Base-by-base conservation (phyloP, 257 asterid species). In the Solanum chiquidenum region DNA sequence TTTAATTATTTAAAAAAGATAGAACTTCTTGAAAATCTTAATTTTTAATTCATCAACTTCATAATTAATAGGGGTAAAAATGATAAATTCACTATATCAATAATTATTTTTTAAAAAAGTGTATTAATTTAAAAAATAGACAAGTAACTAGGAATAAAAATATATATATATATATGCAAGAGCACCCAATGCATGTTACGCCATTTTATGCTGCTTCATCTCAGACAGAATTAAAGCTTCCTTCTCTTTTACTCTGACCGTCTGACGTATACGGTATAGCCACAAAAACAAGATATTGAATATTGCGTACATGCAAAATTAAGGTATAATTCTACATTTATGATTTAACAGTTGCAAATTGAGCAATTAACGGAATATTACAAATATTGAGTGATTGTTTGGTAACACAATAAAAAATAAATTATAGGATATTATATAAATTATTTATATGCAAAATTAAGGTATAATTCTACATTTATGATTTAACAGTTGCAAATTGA, bases 171-270 rank as follows among this genome's bases (percentile, higher is more conserved):
- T 44, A 55, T 76, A 2, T 25, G 35, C 29, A 25, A 6, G 34
- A 44, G 84, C 84, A 44, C 84, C n/a, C 5, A 18, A 9, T 18
- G 12, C 31, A n/a, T 13, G 55, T 5, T 69, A 71, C 80, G 55
- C 89, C 86, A 88, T 92, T 91, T 90, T 92, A 23, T 95, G 97
- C 95, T 92, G 86, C 94, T 89, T 52, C 76, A 86, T 86, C 84
- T 90, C 93, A 88, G 94, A 94, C 94, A 92, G 87, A 87, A 88
- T 69, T 69, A 13, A 6, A 69, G 38, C 11, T 14, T 31, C n/a
- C 12, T 29, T 69, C 38, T 14, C 38, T 69, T 69, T 29, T 13
- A 69, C 75, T 46, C 58, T 46, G 52, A 44, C 52, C 52, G 52
- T 27, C 37, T 68, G 75, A 68, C 31, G 31, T 29, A 29, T 29